Evolutionary conservation across 441 rosid species (phyloP).

Genomic region (Adansonia madagascariensis): DNA sequence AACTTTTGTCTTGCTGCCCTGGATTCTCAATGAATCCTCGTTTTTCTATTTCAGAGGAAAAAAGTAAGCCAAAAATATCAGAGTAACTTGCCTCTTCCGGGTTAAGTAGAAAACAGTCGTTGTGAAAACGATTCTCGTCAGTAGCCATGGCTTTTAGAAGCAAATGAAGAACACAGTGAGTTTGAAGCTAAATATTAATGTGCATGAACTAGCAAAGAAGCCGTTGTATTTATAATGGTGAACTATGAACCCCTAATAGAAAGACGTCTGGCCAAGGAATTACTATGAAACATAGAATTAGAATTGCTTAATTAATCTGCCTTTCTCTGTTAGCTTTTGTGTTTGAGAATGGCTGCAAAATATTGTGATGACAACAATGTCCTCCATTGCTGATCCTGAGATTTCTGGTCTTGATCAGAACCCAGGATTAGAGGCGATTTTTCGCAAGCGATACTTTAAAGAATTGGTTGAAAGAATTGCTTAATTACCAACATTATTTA

Average conservation of each 20-base stretch:
- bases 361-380: background rate
- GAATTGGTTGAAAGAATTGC: background rate
- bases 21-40: slow-evolving; percentile 47
- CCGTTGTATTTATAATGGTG: background rate
- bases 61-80: slow-evolving; percentile 49
- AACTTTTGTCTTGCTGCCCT: slow-evolving; percentile 23
- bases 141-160: slow-evolving; percentile 35
- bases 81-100: slow-evolving; percentile 52
- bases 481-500: background rate
- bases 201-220: slow-evolving; percentile 5
- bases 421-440: background rate
- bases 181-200: background rate
- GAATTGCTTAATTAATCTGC: background rate
- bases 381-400: background rate
- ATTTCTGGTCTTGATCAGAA: background rate
- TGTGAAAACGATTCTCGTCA: slow-evolving; percentile 24
- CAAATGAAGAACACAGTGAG: slow-evolving; percentile 9
- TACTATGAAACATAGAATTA: background rate
- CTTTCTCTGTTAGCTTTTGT: too few relatives aligned
- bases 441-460: background rate
- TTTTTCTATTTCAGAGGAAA: slow-evolving; percentile 39
- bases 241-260: background rate
- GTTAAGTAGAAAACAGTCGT: slow-evolving; percentile 43
- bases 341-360: too few relatives aligned
- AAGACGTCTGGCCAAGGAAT: background rate